Base-by-base conservation (phyloP, 1,284 basidiomycete species). In the Sporisorium graminicola region DNA sequence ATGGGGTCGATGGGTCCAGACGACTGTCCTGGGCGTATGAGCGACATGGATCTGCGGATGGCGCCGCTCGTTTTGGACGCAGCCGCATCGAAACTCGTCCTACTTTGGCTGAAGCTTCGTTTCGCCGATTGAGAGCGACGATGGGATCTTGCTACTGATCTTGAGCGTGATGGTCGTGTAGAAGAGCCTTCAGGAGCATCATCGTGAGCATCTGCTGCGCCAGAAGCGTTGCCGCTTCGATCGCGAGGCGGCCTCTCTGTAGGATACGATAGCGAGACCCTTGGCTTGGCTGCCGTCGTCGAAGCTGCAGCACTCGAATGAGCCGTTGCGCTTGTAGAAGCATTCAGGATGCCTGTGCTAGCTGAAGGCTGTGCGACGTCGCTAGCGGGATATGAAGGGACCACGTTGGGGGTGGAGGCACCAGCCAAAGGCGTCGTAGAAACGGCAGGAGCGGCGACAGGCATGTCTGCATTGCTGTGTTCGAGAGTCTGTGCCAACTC, bases 1-100 rank as follows among this genome's bases (percentile, higher is more conserved):
- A 74, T 63, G 2, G 76, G 76, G 27, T 78, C 76, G 20, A 74
- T 49, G 22, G 73, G 73, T 27, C 24, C 62, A 10, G 40, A 18
- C 14, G 40, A n/a, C 18, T 55, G 58, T 7, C 51, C 22, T 12
- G 40, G 35, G 20, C 54, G 33, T 0, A 62, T 27, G 1, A 74
- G 18, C 9, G 71, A 68, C 12, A 67, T 46, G 24, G 70, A 64
- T 24, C 63, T 27, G 10, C 65, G 56, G 18, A 64, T 18, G 12
- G 68, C 68, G 20, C 61, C 68, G 43, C 56, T 52, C 0, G 65
- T 57, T 24, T 42, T 31, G 16, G 46, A 14, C 10, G 58, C 59
- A 12, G 58, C 58, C 1, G 62, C 54, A 14, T 71, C 68, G 40
- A 60, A 3, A 43, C 61, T 67, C 5, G 50, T 63, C 29, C 65